Evolutionary conservation across 345 rosid species (phyloP).

Genomic region (Eucalyptus urophylla): DNA sequence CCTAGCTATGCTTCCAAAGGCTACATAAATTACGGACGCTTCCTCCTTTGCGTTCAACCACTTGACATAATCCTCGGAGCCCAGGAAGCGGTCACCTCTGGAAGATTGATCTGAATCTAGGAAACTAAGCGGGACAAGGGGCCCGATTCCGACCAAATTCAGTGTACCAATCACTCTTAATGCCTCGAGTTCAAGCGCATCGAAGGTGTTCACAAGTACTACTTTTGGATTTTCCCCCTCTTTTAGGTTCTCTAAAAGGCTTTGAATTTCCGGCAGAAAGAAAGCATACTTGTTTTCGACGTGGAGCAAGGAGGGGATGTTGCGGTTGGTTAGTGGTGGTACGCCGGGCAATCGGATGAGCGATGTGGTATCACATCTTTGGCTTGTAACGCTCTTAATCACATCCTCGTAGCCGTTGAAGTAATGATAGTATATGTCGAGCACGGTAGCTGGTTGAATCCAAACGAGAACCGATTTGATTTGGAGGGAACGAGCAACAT

Average conservation of each 20-base stretch:
- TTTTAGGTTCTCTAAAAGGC: not conserved
- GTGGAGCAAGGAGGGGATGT: constrained; percentile 37
- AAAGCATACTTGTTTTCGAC: not conserved
- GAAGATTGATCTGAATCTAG: not conserved
- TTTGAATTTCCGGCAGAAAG: not conserved
- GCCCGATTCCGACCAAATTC: not conserved
- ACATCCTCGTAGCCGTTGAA: constrained; percentile 19
- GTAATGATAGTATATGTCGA: constrained; percentile 42
- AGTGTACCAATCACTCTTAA: not conserved
- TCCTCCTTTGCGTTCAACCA: not conserved
- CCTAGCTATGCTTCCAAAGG: not conserved
- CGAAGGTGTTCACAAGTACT: constrained; percentile 1
- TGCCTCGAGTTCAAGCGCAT: not conserved
- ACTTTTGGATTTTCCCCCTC: not conserved
- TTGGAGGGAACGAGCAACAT: constrained; percentile 28
- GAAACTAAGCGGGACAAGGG: not conserved
- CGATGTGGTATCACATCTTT: not conserved
- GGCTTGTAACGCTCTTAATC: not conserved
- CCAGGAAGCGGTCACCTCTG: not conserved
- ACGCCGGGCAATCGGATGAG: constrained; percentile 21
- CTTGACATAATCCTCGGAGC: not conserved
- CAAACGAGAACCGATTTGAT: constrained; percentile 34
- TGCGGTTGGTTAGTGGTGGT: constrained; percentile 17
- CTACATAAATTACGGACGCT: not conserved
- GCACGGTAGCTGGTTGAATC: constrained; percentile 56